Base-by-base conservation (phyloP, 805 yeast genomes). In the Cyberlindnera maritima region DNA sequence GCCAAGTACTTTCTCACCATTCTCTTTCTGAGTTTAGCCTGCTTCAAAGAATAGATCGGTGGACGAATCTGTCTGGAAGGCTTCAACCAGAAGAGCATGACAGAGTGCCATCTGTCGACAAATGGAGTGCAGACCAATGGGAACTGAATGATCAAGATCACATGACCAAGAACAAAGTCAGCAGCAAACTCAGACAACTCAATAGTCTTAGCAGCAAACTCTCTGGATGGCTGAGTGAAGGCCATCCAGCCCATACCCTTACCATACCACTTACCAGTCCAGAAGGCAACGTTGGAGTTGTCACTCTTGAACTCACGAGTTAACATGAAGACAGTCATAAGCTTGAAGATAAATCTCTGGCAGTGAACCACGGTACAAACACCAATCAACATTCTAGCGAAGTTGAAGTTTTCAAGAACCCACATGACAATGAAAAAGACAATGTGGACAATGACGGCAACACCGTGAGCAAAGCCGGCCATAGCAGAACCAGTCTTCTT, bases 261-360 rank as follows among this genome's bases (percentile, higher is more conserved):
- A 49, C 96, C 94, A 68, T 91, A 90, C 99, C 99, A 94, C 71
- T 90, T 91, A 78, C 99, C 99, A 48, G 96, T 88, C 99, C 99
- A 94, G 95, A 96, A 94, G 25, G 99, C 98, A 59, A 96, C 86
- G 74, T 94, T 94, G 32, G 98, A 76, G 64, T 84, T 88, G 71
- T 92, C 97, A 61, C 87, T 88, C 83, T 89, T 89, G 77, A 90
- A 90, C 74, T 94, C 99, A 76, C 99, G 83, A 44, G 97, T 88
- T 64, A 95, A 75, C 69, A 83, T 72, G 56, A 81, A 69, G 44
- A 85, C 73, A 11, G 96, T 88, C 76, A 94, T 75, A 60, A 85
- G 66, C 76, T 90, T 90, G 80, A 92, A 87, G 57, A 94, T 67
- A 44, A 86, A 70, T 73, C 97, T 83, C 76, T 95, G 96, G 61